Evolutionary conservation across 495 filamentous ascomycete species (phyloP), one percentile per base, ranked within the genome.

Genomic region (Neurospora sp.): DNA sequence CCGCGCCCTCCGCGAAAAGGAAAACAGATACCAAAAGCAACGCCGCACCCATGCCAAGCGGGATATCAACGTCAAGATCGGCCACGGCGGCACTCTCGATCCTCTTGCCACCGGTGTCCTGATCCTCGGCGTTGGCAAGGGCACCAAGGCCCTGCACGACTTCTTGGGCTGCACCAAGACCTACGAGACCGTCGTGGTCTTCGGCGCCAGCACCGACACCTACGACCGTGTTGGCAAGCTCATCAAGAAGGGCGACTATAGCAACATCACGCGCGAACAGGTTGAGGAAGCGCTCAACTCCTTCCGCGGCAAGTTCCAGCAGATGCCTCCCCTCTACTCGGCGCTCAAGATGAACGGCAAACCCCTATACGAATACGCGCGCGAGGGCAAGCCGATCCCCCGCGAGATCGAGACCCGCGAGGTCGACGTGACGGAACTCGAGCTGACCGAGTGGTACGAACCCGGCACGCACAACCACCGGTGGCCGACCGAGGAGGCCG

Each of bases 11-110:
- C 88, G 90, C 49, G 78, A 82, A 1, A 77, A 81, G 8, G 89
- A 95, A 75, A 84, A 78, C 31, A 80, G 84, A 10, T 86, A 81
- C 78, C 87, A 91, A 80, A 85, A 85, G 38, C 84, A 85, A 49
- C 87, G 88, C 27, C 83, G 88, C 73, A 83, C 86, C 69, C 77
- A 77, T 71, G 79, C 82, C 44, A 90, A 89, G 81, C 78, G 83
- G 54, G 82, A 86, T 0, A 74, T 92, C 9, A 86, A 93, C 73
- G 91, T 98, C 74, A 99, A 99, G 84, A 91, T 98, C 77, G 96
- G 96, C 23, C 96, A 99, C 83, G 96, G 96, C 41, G 96, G 96
- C 40, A 99, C 96, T 0, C 87, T 99, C 5, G 96, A 99, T 78
- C 96, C 96, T 4, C 88, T 98, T 75, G 96, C 96, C 16, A 97